These are phyloP conservation scores for Aspergillus aculeatus DNA, from an alignment of 2,329 filamentous ascomycete species.

Conservation along the genomic window DNA sequence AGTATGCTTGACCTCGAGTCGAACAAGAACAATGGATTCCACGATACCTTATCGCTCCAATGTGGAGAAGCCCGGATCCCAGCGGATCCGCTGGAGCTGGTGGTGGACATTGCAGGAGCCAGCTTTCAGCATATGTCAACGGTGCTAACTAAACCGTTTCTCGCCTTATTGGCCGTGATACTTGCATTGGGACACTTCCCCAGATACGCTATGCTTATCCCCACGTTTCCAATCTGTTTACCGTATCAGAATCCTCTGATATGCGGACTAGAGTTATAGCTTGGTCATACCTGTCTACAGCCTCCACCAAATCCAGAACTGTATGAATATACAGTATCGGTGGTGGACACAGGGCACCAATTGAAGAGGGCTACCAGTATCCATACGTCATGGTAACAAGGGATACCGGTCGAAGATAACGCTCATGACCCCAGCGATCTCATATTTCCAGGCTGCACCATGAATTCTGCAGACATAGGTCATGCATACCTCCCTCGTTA, in stretches of 20 bases:
- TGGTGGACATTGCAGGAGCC: neutral
- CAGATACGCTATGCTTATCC: slow-evolving; percentile 7
- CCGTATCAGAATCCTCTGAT: neutral
- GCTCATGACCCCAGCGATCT: neutral
- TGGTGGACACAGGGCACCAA: neutral
- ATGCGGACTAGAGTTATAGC: neutral
- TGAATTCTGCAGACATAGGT: neutral
- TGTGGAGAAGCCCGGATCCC: neutral
- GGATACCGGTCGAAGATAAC: neutral
- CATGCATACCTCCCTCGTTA: neutral
- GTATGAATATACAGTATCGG: neutral
- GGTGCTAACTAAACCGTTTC: neutral
- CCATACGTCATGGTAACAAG: neutral
- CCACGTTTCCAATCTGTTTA: neutral
- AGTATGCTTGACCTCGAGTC: neutral
- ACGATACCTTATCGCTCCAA: neutral
- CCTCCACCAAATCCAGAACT: neutral
- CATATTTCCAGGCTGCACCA: neutral
- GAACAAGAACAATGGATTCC: neutral
- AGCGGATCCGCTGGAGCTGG: neutral
- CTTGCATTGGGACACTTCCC: neutral
- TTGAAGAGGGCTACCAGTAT: neutral
- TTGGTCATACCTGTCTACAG: neutral
- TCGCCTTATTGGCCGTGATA: neutral
- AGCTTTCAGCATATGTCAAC: neutral